Evolutionary conservation across 129 eudicot species (phyloP), one percentile per base, ranked within the genome.

Genomic region (Smallanthus sonchifolius): DNA sequence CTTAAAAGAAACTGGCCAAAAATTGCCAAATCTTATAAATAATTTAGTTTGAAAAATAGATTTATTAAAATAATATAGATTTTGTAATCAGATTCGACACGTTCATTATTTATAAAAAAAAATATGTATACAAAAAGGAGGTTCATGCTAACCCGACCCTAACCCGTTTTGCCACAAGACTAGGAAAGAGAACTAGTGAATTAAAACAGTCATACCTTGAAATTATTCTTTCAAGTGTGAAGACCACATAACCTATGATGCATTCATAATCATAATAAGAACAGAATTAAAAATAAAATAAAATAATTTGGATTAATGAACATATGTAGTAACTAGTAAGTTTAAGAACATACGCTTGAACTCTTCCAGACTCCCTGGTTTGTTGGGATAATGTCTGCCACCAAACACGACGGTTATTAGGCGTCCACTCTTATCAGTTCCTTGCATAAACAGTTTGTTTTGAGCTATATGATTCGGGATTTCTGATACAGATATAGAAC

Each of bases 371-470:
- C 96, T 86, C 59, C 86, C 89, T 34, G 10, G 17, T 63, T 79
- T 82, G 86, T 67, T 73, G 14, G 67, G 79, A 64, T 71, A 76
- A 77, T 92, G 97, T 70, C 83, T 83, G 35, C 74, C 49, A 54
- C 87, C 89, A 71, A 79, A 66, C 40, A 80, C 65, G 45, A 92
- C 79, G 0, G 82, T 56, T 17, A 92, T 84, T 6, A 90, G 86
- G n/a, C 87, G 88, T 34, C 96, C 96, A 20, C 65, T 70, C 73
- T 85, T 92, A 44, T 92, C 96, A 1, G 37, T 56, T 14, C 97
- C 97, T 72, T 86, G 96, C 75, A 80, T 42, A 73, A 89, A 92
- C 81, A 82, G 48, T 78, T 92, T 92, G 69, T 89, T 85, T 34
- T 89, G 97, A 43, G 89, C 85, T 36, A 89, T 20, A 30, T 89